Evolutionary conservation across 1,284 basidiomycete species (phyloP), one percentile per base, ranked within the genome.

Genomic region (Pseudozyma sp.): DNA sequence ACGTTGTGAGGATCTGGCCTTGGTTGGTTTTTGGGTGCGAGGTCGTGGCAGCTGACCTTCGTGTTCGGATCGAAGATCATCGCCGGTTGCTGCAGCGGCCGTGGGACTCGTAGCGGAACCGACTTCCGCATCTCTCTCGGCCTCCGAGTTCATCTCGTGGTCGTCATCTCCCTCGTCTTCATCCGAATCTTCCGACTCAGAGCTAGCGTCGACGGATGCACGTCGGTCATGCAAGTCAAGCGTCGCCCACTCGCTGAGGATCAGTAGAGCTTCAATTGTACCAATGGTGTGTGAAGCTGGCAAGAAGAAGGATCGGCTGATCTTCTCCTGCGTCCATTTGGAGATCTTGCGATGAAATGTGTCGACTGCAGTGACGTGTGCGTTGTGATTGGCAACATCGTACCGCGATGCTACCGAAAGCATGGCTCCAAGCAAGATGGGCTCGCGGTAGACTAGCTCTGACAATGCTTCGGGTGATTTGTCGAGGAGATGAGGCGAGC

Each of bases 161-260:
- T 45, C 59, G 25, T 69, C 65, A 1, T 49, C 42, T 1, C 43
- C 47, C 3, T 61, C 69, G 21, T 71, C 62, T 18, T 64, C 43
- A 18, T 44, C 63, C 18, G 64, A 62, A 42, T 70, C 60, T 21
- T 75, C 68, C 19, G 68, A 71, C 40, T 66, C 66, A 11, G 62
- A 71, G 53, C 64, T 77, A 16, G 49, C 68, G 18, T 77, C 71
- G 11, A 61, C 56, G 13, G 76, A 65, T 7, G 71, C 51, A 6
- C 72, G 43, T 56, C 72, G 68, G 49, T 78, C 72, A 48, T 78
- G 70, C 31, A 73, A 35, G 36, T 78, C 71, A 21, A 78, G 51
- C 11, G 77, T 78, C 1, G 73, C 70, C 77, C 77, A 78, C 34
- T 78, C 77, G 44, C 73, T 73, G 19, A 78, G 65, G 38, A 78